Conservation (phyloP, 2,329 filamentous ascomycete genomes). For the Cryphonectria nitschkei region DNA sequence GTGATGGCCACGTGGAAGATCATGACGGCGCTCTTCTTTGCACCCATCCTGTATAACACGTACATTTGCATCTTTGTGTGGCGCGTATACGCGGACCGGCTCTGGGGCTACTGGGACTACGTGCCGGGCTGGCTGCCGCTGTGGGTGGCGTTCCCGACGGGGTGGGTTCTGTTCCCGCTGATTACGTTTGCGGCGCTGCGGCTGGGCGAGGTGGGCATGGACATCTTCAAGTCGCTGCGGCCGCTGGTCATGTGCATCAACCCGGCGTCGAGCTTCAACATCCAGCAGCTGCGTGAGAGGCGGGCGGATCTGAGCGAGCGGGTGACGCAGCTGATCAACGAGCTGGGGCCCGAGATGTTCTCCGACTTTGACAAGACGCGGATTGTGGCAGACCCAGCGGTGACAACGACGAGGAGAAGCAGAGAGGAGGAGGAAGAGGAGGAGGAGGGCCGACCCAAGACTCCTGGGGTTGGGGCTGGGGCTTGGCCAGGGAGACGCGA, state of each 20-base stretch:
- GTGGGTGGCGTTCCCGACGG: slow-evolving; percentile 74
- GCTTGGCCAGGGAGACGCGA: slow-evolving; percentile 43
- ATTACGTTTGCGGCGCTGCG: slow-evolving; percentile 92
- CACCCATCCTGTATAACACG: slow-evolving; percentile 79
- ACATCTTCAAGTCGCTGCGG: slow-evolving; percentile 92
- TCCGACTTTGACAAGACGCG: slow-evolving; percentile 87
- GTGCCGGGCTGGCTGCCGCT: slow-evolving; percentile 80
- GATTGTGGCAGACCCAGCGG: slow-evolving; percentile 62
- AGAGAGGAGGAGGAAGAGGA: slow-evolving; percentile 27
- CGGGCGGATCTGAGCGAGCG: slow-evolving; percentile 76
- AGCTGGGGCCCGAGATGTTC: slow-evolving; percentile 92
- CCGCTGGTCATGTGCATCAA: slow-evolving; percentile 85
- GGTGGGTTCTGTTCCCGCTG: slow-evolving; percentile 79
- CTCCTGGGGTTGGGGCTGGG: slow-evolving; percentile 30
- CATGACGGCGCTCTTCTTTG: slow-evolving; percentile 81
- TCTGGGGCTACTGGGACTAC: slow-evolving; percentile 83
- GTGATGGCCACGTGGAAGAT: slow-evolving; percentile 96
- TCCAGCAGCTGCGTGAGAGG: slow-evolving; percentile 74
- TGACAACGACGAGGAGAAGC: background rate
- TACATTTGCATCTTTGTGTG: slow-evolving; percentile 76
- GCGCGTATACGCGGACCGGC: slow-evolving; percentile 79
- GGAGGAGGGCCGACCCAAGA: slow-evolving; percentile 38
- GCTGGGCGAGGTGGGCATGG: slow-evolving; percentile 98
- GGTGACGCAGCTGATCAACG: slow-evolving; percentile 92
- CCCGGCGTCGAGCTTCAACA: slow-evolving; percentile 81